Evolutionary conservation across 2,329 filamentous ascomycete genomes (phyloP).

Genomic region (Fusarium goolgardi): DNA sequence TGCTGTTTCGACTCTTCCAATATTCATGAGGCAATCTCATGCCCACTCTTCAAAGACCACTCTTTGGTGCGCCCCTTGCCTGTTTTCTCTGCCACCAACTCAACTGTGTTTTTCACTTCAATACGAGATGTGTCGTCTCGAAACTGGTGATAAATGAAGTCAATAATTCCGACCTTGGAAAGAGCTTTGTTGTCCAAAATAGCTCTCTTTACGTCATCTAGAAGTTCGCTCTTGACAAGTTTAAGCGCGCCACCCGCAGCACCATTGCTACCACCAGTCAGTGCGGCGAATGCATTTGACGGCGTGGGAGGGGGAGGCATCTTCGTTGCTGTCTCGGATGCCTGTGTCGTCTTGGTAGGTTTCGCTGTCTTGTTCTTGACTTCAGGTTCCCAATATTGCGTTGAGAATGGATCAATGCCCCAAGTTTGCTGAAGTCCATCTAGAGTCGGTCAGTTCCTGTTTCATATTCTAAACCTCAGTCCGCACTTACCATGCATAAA

Average conservation of each 20-base stretch:
- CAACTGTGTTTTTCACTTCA: slow-evolving; percentile 58
- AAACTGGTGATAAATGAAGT: slow-evolving; percentile 56
- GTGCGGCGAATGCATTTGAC: slow-evolving; percentile 54
- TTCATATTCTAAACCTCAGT: no score
- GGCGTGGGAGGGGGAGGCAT: slow-evolving; percentile 53
- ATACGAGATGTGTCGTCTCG: slow-evolving; percentile 52
- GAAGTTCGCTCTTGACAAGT: slow-evolving; percentile 54
- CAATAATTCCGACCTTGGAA: slow-evolving; percentile 57
- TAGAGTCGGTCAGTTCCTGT: slow-evolving; percentile 46
- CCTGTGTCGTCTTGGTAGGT: slow-evolving; percentile 16
- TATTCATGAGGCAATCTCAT: slow-evolving; percentile 50
- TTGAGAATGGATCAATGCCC: slow-evolving; percentile 85
- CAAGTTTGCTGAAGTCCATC: slow-evolving; percentile 62
- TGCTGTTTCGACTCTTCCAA: slow-evolving; percentile 24
- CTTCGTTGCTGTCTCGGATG: slow-evolving; percentile 35
- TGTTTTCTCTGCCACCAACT: slow-evolving; percentile 56
- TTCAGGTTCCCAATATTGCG: slow-evolving; percentile 77
- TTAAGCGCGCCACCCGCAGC: slow-evolving; percentile 40
- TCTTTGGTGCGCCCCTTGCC: slow-evolving; percentile 53
- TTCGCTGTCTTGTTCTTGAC: slow-evolving; percentile 47
- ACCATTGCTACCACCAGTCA: slow-evolving; percentile 38
- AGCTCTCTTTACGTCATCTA: slow-evolving; percentile 57
- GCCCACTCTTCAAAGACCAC: slow-evolving; percentile 56
- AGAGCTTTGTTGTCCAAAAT: slow-evolving; percentile 56
- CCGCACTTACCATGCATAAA: slow-evolving; percentile 73